phyloP scores from a whole-genome alignment of 768 basidiomycete species.

The Podaxis sp. region DNA sequence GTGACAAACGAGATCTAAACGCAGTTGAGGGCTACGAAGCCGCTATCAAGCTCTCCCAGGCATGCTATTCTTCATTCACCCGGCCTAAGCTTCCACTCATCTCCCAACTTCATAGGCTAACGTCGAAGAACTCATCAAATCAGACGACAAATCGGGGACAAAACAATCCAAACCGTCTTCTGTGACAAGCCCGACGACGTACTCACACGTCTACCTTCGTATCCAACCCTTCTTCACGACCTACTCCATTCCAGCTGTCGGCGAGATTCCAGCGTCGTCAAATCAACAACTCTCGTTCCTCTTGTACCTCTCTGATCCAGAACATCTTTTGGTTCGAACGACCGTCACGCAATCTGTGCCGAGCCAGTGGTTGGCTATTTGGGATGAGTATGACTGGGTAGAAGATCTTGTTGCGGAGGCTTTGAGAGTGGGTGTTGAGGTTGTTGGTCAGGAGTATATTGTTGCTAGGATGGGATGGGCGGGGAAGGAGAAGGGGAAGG shows the following conservation, averaged over 20 bases:
- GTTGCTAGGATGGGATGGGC: slow-evolving; percentile 85
- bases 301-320: slow-evolving; percentile 73
- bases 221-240: slow-evolving; percentile 82
- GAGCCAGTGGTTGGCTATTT: slow-evolving; percentile 81
- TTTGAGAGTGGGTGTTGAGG: slow-evolving; percentile 81
- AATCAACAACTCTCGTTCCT: slow-evolving; percentile 67
- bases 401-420: slow-evolving; percentile 92
- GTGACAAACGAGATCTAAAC: slow-evolving; percentile 66
- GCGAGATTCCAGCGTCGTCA: slow-evolving; percentile 33
- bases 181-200: slow-evolving; percentile 61
- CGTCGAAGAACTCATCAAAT: slow-evolving; percentile 72
- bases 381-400: slow-evolving; percentile 95
- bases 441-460: slow-evolving; percentile 90
- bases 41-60: slow-evolving; percentile 85
- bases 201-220: slow-evolving; percentile 90
- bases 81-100: not conserved
- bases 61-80: slow-evolving; percentile 28
- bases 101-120: slow-evolving; percentile 53
- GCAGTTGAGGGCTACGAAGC: slow-evolving; percentile 82
- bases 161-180: slow-evolving; percentile 29
- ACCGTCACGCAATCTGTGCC: slow-evolving; percentile 86
- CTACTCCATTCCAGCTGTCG: slow-evolving; percentile 40
- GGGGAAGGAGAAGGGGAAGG: slow-evolving; percentile 30
- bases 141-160: slow-evolving; percentile 41
- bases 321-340: slow-evolving; percentile 72